Conservation (phyloP, 2,329 filamentous ascomycete species). For the Tolypocladium album region DNA sequence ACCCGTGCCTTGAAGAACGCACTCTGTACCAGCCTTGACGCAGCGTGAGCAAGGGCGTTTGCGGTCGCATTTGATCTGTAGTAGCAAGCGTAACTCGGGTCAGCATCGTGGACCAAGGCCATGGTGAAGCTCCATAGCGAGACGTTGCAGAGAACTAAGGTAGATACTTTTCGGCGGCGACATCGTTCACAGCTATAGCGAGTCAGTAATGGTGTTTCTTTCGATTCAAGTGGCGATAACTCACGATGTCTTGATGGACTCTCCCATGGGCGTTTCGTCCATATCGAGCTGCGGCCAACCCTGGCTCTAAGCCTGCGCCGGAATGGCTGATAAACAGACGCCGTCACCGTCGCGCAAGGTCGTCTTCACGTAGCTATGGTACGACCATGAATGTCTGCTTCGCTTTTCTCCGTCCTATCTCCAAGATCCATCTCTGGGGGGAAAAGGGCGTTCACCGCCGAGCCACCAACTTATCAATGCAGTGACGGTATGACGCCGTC, state of each 20-base stretch:
- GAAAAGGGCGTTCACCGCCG: not conserved
- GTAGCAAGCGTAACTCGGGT: not conserved
- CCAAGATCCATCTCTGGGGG: not conserved
- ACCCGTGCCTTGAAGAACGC: conserved; percentile 26
- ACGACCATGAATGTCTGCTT: not conserved
- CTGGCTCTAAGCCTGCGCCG: not conserved
- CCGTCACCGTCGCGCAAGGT: not conserved
- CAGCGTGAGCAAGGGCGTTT: conserved; percentile 39
- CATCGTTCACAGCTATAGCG: conserved; percentile 29
- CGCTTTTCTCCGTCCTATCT: not conserved
- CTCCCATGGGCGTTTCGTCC: conserved; percentile 23
- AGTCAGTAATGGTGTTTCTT: not conserved
- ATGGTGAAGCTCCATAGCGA: not conserved
- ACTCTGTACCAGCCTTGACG: conserved; percentile 27
- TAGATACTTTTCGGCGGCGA: conserved; percentile 29
- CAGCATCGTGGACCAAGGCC: not conserved
- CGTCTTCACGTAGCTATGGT: not conserved
- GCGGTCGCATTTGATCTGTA: conserved; percentile 42
- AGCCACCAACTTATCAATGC: not conserved
- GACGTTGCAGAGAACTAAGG: not conserved
- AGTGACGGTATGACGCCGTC: not conserved
- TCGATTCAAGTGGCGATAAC: conserved; percentile 3
- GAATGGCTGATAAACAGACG: not conserved
- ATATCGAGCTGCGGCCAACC: conserved; percentile 7
- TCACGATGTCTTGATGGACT: conserved; percentile 25